Conservation (phyloP, 169 alveolate genomes). For the Babesia caballi region DNA sequence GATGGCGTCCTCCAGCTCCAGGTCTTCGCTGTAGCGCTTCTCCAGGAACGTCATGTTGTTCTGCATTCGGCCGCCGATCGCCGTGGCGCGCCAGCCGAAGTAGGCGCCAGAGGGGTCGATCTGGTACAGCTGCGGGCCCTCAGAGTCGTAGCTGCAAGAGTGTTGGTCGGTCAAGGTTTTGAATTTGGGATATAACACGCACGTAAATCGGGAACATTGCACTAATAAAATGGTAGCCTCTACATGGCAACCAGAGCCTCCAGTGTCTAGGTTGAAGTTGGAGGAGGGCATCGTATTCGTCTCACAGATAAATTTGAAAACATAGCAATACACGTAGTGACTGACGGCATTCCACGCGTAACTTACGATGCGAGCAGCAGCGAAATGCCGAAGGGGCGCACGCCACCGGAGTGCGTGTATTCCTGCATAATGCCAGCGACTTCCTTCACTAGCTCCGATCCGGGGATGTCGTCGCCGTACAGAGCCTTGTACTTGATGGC, state of each 20-base stretch:
- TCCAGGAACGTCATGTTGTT: constrained; percentile 96
- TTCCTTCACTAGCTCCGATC: constrained; percentile 89
- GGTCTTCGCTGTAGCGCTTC: constrained; percentile 92
- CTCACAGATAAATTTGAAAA: no score
- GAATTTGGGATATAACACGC: constrained; percentile 74
- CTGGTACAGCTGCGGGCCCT: constrained; percentile 89
- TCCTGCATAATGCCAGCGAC: constrained; percentile 96
- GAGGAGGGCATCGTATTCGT: no score
- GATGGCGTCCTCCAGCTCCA: constrained; percentile 94
- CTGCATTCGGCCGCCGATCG: constrained; percentile 94
- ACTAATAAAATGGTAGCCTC: no score
- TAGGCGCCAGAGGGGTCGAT: constrained; percentile 99
- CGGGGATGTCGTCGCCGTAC: constrained; percentile 94
- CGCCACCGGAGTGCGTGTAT: constrained; percentile 99
- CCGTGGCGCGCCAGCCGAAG: constrained; percentile 98
- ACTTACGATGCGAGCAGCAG: constrained; percentile 89
- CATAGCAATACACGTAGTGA: no score
- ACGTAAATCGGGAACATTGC: no score
- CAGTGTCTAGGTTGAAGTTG: no score
- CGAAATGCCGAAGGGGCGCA: constrained; percentile 99
- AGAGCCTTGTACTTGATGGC: constrained; percentile 86
- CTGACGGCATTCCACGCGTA: neutral
- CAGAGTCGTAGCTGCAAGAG: constrained; percentile 77
- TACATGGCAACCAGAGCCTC: no score
- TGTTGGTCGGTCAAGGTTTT: neutral